Conservation (phyloP, 768 basidiomycete genomes). For the Pilatotrama ljubarskyi region DNA sequence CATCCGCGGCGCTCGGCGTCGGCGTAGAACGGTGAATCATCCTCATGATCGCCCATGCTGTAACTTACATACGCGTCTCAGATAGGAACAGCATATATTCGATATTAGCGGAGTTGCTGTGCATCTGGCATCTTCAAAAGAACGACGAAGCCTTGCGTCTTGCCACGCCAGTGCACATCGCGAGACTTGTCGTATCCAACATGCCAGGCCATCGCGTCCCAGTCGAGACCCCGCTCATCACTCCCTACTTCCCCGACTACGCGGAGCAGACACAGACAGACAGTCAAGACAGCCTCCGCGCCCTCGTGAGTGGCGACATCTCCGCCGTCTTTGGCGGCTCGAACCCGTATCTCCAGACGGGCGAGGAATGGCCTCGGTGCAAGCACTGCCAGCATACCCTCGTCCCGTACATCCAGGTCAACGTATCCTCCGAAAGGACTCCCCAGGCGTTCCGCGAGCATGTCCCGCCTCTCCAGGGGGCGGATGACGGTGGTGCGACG, state of each 20-base stretch:
- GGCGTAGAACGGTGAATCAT: no score
- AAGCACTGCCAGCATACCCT: not conserved
- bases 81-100: no score
- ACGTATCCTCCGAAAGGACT: constrained; percentile 3
- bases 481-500: not conserved
- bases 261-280: not conserved
- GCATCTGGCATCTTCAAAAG: no score
- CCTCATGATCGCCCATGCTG: no score
- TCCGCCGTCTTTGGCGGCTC: constrained; percentile 10
- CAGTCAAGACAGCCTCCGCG: not conserved
- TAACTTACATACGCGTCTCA: no score
- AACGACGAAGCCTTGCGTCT: no score
- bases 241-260: constrained; percentile 12
- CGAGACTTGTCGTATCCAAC: no score
- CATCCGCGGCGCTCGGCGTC: no score
- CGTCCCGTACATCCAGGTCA: constrained; percentile 17
- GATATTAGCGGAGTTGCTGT: no score
- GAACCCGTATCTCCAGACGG: not conserved
- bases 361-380: constrained; percentile 14
- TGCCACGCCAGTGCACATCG: no score
- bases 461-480: not conserved
- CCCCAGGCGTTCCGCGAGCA: constrained; percentile 8
- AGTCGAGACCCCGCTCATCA: not conserved
- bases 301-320: not conserved
- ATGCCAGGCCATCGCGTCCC: no score